These are phyloP conservation scores for Gentiana dahurica DNA, from an alignment of 257 asterid species.

Conservation along the genomic window DNA sequence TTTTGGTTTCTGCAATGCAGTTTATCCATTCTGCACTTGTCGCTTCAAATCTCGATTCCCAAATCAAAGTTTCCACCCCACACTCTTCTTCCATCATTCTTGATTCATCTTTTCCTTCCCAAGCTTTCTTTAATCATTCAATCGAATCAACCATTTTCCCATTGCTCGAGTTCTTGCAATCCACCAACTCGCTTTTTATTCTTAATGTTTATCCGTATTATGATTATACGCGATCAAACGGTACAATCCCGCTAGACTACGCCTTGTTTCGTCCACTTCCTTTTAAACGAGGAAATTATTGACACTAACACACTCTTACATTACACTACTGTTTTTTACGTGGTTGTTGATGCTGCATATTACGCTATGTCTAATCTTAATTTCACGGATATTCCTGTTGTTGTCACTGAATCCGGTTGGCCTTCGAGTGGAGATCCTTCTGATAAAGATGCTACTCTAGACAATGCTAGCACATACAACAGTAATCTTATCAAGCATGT, in stretches of 20 bases:
- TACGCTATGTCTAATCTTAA: conserved; percentile 74
- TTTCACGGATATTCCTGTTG: conserved; percentile 59
- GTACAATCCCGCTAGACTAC: conserved; percentile 71
- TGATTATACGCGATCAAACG: conserved; percentile 56
- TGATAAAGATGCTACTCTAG: conserved; percentile 68
- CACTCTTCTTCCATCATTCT: conserved; percentile 69
- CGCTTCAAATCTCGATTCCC: conserved; percentile 70
- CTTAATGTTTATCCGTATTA: conserved; percentile 79
- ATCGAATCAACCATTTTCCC: conserved; percentile 28
- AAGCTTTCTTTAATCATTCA: background rate
- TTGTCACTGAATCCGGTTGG: conserved; percentile 90
- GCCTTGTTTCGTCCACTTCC: conserved; percentile 81
- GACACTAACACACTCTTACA: conserved; percentile 82
- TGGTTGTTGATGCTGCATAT: conserved; percentile 82
- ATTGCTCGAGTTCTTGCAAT: conserved; percentile 60
- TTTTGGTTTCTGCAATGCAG: conserved; percentile 63
- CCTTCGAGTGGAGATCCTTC: conserved; percentile 75
- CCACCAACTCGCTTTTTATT: conserved; percentile 60
- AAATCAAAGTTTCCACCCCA: conserved; percentile 74
- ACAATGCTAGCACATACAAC: conserved; percentile 78
- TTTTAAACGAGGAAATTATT: conserved; percentile 74
- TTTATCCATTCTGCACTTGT: conserved; percentile 73
- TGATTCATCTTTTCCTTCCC: conserved; percentile 92
- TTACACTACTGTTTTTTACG: conserved; percentile 88
- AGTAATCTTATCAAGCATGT: conserved; percentile 75